Conservation (phyloP, 441 rosid species). For the Adansonia rubrostipa region DNA sequence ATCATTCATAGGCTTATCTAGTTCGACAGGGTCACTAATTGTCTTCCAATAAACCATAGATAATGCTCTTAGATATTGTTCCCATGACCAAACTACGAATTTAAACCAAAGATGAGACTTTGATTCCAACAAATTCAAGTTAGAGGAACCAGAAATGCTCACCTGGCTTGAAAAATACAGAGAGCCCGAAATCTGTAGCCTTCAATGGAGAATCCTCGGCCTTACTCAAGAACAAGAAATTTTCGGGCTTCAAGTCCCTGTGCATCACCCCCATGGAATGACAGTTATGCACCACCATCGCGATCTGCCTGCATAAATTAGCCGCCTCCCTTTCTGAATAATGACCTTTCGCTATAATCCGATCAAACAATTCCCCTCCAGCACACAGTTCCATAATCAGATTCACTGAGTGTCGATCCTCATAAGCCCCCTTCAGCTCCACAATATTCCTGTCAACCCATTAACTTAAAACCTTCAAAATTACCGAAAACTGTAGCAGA, state of each 20-base stretch:
- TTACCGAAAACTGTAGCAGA: not conserved
- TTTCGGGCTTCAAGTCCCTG: slow-evolving; percentile 81
- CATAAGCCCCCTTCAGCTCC: slow-evolving; percentile 69
- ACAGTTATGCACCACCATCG: slow-evolving; percentile 69
- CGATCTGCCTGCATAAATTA: slow-evolving; percentile 65
- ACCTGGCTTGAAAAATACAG: slow-evolving; percentile 71
- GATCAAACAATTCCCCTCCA: slow-evolving; percentile 74
- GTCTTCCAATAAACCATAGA: not conserved
- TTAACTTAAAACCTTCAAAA: slow-evolving; percentile 5
- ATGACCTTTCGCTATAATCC: slow-evolving; percentile 72
- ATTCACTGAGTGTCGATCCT: slow-evolving; percentile 69
- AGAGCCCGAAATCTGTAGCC: slow-evolving; percentile 76
- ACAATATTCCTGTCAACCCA: slow-evolving; percentile 57
- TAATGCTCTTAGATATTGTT: not conserved
- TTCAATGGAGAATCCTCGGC: slow-evolving; percentile 67
- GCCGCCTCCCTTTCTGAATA: slow-evolving; percentile 81
- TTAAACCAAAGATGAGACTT: not conserved
- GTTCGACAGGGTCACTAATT: not conserved
- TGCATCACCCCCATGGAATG: slow-evolving; percentile 89
- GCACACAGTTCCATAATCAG: slow-evolving; percentile 70
- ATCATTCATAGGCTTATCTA: not conserved
- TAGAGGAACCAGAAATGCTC: slow-evolving; percentile 4
- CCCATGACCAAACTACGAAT: not conserved
- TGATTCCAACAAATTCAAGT: not conserved
- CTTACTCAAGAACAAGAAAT: slow-evolving; percentile 57